A percentile compares a stretch with the other conserved stretches of the same genome.
phyloP scores from a whole-genome alignment of 345 rosid genomes.

The Linum lewisii region DNA sequence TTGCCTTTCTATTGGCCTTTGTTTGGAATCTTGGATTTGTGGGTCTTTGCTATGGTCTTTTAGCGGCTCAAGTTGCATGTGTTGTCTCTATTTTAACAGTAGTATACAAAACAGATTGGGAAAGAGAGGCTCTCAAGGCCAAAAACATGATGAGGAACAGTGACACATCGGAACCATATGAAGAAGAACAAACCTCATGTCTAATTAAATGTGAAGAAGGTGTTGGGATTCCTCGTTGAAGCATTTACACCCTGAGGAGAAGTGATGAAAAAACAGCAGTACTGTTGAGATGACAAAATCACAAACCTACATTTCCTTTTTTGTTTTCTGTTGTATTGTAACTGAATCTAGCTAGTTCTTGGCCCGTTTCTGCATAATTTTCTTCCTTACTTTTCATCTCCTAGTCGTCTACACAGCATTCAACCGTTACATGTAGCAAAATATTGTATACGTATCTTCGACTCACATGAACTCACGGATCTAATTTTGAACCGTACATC shows the following conservation, averaged over 20 bases:
- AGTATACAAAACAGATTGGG: conserved; percentile 74
- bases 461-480: no score
- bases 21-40: conserved; percentile 51
- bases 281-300: not conserved
- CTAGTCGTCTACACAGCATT: no score
- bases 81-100: conserved; percentile 51
- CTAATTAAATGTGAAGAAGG: conserved; percentile 34
- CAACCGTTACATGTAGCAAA: no score
- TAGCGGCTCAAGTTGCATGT: conserved; percentile 75
- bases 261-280: no score
- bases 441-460: no score
- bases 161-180: conserved; percentile 13
- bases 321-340: no score
- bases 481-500: no score
- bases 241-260: no score
- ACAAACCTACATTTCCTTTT: not conserved
- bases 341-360: no score
- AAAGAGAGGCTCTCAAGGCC: conserved; percentile 59
- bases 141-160: conserved; percentile 48
- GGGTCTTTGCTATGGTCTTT: conserved; percentile 85
- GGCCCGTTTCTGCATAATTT: no score
- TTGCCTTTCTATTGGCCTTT: conserved; percentile 55
- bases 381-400: no score
- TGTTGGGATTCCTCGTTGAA: not conserved
- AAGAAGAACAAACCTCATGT: conserved; percentile 21